Evolutionary conservation across 345 rosid species (phyloP).

Genomic region (Gossypium bickii): DNA sequence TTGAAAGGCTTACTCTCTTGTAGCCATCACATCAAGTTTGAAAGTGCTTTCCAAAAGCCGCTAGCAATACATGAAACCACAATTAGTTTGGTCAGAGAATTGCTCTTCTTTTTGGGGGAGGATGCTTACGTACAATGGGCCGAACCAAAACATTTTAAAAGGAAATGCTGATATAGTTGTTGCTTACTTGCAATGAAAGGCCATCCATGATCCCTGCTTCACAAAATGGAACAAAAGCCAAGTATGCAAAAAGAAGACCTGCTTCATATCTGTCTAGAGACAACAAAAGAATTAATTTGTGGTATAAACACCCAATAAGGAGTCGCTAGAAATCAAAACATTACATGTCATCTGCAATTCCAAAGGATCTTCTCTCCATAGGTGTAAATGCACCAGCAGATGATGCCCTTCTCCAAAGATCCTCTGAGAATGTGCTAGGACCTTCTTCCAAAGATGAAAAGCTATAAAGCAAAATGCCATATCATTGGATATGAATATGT

Average conservation of each 20-base stretch:
- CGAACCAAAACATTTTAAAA: background rate
- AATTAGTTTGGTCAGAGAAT: slow-evolving; percentile 12
- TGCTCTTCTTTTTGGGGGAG: background rate
- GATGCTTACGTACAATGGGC: background rate
- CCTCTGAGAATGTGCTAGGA: slow-evolving; percentile 53
- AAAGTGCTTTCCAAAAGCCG: slow-evolving; percentile 89
- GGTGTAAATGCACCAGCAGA: slow-evolving; percentile 69
- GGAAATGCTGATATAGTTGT: background rate
- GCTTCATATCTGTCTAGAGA: slow-evolving; percentile 69
- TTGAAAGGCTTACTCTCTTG: slow-evolving; percentile 70
- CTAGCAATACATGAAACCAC: slow-evolving; percentile 40
- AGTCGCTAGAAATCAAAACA: slow-evolving; percentile 10
- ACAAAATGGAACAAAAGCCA: slow-evolving; percentile 91
- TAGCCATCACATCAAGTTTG: slow-evolving; percentile 76
- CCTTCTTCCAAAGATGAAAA: slow-evolving; percentile 53
- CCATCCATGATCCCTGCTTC: slow-evolving; percentile 79
- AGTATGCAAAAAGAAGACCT: slow-evolving; percentile 88
- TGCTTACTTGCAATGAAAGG: slow-evolving; percentile 78
- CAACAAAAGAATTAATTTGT: slow-evolving; percentile 14
- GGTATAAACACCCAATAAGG: background rate
- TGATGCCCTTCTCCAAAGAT: slow-evolving; percentile 90
- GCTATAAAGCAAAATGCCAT: slow-evolving; percentile 30
- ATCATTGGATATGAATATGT: slow-evolving; percentile 14
- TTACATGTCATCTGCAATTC: slow-evolving; percentile 96
- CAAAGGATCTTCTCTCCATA: slow-evolving; percentile 81